Percentiles rank a stretch among this genome's conserved stretches.
Conservation (phyloP, 768 basidiomycete genomes). For the Boletus rubropictus region DNA sequence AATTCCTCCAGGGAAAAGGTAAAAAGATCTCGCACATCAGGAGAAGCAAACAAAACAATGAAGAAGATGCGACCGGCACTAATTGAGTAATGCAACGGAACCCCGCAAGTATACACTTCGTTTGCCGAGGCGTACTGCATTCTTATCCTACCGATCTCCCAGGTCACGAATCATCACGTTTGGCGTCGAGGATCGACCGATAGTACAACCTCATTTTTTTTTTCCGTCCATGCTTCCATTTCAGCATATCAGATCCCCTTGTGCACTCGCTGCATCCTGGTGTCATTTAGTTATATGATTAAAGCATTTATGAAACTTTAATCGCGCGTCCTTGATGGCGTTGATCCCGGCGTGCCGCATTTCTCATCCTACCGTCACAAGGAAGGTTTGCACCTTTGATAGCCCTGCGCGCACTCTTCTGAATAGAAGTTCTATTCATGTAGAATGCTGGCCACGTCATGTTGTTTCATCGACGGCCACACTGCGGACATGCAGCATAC, state of each 20-base stretch:
- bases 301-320: conserved; percentile 28
- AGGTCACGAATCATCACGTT: conserved; percentile 10
- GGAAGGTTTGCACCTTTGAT: conserved; percentile 23
- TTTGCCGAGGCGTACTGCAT: conserved; percentile 13
- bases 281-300: conserved; percentile 22
- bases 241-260: conserved; percentile 19
- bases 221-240: conserved; percentile 16
- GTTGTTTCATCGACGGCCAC: conserved; percentile 12
- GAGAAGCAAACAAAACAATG: conserved; percentile 12
- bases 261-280: conserved; percentile 13
- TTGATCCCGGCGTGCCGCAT: conserved; percentile 23
- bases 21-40: conserved; percentile 23
- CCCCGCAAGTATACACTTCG: conserved; percentile 15
- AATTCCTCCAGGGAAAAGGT: conserved; percentile 9
- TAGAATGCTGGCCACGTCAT: conserved; percentile 21
- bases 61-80: conserved; percentile 24
- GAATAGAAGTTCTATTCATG: conserved; percentile 14
- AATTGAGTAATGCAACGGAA: conserved; percentile 22
- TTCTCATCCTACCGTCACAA: conserved; percentile 16
- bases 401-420: conserved; percentile 15
- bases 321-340: conserved; percentile 21
- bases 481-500: conserved; percentile 21
- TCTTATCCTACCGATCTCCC: conserved; percentile 16
- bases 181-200: conserved; percentile 20
- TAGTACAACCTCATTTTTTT: conserved; percentile 4